Conservation (phyloP, 2,329 filamentous ascomycete species). For the Ophiostoma australiae region DNA sequence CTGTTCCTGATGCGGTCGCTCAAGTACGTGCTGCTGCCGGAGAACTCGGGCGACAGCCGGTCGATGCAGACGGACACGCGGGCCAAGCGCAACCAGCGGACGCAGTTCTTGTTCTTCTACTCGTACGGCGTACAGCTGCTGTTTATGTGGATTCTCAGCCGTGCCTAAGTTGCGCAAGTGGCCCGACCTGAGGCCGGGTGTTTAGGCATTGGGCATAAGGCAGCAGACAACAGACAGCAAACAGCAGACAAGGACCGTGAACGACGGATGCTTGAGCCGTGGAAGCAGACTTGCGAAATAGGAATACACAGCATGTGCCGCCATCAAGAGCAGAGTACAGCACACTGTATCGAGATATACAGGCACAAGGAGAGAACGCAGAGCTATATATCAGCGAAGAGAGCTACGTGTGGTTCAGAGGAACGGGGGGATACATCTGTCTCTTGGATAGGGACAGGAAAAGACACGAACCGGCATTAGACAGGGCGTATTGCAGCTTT, state of each 20-base stretch:
- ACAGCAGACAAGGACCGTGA: background rate
- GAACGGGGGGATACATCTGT: background rate
- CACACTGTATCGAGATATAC: background rate
- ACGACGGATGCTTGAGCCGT: background rate
- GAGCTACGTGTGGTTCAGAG: background rate
- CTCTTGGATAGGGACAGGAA: conserved; percentile 12
- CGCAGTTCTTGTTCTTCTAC: conserved; percentile 89
- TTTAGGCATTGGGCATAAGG: background rate
- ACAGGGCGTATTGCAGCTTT: conserved; percentile 18
- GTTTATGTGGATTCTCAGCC: conserved; percentile 78
- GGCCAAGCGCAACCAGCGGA: conserved; percentile 79
- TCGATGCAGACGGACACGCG: conserved; percentile 69
- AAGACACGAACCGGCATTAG: conserved; percentile 19
- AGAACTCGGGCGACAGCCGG: conserved; percentile 62
- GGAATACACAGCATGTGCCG: background rate
- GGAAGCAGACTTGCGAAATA: background rate
- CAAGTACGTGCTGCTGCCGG: conserved; percentile 91
- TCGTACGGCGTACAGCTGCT: conserved; percentile 89
- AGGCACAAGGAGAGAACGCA: background rate
- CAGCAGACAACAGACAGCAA: background rate
- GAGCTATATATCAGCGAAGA: background rate
- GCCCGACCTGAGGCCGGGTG: background rate
- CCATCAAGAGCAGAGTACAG: background rate
- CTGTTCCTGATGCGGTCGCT: conserved; percentile 92
- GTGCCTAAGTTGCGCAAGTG: conserved; percentile 34